Evolutionary conservation across 2,329 filamentous ascomycete genomes (phyloP).

Genomic region (Alternaria triticimaculans): DNA sequence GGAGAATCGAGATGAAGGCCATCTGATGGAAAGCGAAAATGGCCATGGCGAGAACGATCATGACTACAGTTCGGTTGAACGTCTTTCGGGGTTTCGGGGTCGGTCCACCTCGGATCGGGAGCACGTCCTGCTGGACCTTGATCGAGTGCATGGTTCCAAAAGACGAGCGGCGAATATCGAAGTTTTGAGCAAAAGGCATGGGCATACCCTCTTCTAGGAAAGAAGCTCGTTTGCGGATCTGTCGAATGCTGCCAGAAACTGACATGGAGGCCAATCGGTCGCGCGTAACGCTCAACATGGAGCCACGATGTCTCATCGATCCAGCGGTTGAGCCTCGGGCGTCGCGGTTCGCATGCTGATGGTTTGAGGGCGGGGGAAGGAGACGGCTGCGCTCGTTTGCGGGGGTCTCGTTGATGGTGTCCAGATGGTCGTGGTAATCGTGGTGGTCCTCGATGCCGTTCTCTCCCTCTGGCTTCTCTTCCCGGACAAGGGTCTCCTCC

Average conservation of each 20-base stretch:
- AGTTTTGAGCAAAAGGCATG: conserved; percentile 38
- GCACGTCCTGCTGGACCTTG: conserved; percentile 34
- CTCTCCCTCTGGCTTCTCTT: conserved; percentile 46
- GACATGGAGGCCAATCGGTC: conserved; percentile 38
- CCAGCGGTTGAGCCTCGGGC: conserved; percentile 35
- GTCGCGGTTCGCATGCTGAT: conserved; percentile 52
- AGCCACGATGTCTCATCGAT: conserved; percentile 32
- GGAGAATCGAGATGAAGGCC: conserved; percentile 88
- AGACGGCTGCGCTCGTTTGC: conserved; percentile 69
- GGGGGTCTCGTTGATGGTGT: conserved; percentile 71
- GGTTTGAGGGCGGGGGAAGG: conserved; percentile 52
- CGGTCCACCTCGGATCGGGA: conserved; percentile 25
- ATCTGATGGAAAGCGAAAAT: conserved; percentile 91
- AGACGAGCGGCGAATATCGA: conserved; percentile 45
- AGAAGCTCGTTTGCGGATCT: conserved; percentile 45
- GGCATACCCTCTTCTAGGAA: conserved; percentile 48
- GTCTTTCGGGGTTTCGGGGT: conserved; percentile 41
- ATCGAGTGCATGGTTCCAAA: conserved; percentile 49
- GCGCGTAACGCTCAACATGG: conserved; percentile 32
- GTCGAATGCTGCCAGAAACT: conserved; percentile 38
- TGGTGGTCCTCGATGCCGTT: conserved; percentile 36
- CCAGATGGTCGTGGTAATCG: conserved; percentile 63
- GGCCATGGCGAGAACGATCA: conserved; percentile 79
- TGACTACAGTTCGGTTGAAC: conserved; percentile 71
- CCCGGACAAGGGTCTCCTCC: conserved; percentile 69